These are phyloP conservation scores for Aurifilum marmelostoma DNA, from an alignment of 2,329 filamentous ascomycete species.

Conservation along the genomic window DNA sequence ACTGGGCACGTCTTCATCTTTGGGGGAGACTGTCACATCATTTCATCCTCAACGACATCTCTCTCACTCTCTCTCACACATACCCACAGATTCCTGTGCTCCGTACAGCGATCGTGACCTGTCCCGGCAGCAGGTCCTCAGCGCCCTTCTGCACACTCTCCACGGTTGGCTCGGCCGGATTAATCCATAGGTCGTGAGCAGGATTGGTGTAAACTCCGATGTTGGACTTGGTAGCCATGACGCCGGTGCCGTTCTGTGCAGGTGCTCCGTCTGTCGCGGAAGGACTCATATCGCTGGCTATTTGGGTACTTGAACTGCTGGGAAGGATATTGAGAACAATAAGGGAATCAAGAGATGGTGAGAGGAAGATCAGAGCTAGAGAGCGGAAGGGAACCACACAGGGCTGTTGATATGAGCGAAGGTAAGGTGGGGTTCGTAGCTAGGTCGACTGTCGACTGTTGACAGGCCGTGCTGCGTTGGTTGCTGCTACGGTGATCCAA, in stretches of 20 bases:
- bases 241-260: conserved; percentile 32
- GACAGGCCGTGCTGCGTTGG: background rate
- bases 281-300: conserved; percentile 7
- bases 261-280: conserved; percentile 22
- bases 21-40: background rate
- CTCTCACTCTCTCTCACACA: conserved; percentile 31
- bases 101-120: conserved; percentile 87
- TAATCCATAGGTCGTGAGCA: conserved; percentile 87
- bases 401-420: conserved; percentile 12
- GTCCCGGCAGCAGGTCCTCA: conserved; percentile 72
- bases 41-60: background rate
- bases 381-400: conserved; percentile 1
- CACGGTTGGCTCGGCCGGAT: conserved; percentile 72
- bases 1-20: background rate
- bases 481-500: background rate
- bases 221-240: conserved; percentile 72
- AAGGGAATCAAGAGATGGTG: background rate
- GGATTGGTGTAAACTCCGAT: conserved; percentile 97
- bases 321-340: background rate
- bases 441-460: conserved; percentile 27
- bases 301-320: too few species aligned
- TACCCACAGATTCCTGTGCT: conserved; percentile 97
- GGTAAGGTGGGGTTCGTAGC: conserved; percentile 24
- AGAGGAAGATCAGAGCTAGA: background rate
- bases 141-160: conserved; percentile 73